Evolutionary conservation across 257 asterid genomes (phyloP), one percentile per base, ranked within the genome.

Genomic region (Hygrophila difformis): DNA sequence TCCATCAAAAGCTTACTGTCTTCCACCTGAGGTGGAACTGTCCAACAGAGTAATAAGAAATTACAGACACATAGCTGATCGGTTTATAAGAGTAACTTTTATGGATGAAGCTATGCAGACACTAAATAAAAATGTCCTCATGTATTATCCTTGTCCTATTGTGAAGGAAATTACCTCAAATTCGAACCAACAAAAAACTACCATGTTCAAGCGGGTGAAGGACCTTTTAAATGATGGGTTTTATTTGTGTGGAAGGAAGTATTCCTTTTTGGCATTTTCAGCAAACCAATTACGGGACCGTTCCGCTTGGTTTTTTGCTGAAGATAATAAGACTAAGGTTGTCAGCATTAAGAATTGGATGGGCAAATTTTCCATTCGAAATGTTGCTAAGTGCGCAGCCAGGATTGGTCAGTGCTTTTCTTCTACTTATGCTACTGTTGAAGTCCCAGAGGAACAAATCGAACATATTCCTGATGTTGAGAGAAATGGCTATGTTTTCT

Each of bases 271-370:
- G 71, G 98, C 94, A 29, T 86, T 79, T 59, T 86, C 98, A 1
- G 77, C 96, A 26, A 86, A 80, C 53, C 98, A 91, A 56, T 51
- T 86, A 53, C 76, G 98, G 57, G 96, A 86, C 56, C 78, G 82
- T 55, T 91, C 95, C 1, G 95, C 96, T 44, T 91, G 95, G 98
- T 91, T 91, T 69, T 86, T 91, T 56, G 94, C 96, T 31, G 93
- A 91, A 61, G 72, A 69, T 23, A 36, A 20, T 14, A 48, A 42
- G 18, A 40, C 59, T 39, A n/a, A 58, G 28, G 84, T 76, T 4
- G 56, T 49, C 36, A n/a, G 15, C 39, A 77, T 91, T 17, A 64
- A 47, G 57, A 68, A 7, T n/a, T 91, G 96, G 96, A 91, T 86
- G 98, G 96, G 94, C 13, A 75, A 12, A 51, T 91, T 91, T 46